Conservation (phyloP, 192 early-diverging fungal species). For the Umbelopsis isabellina region DNA sequence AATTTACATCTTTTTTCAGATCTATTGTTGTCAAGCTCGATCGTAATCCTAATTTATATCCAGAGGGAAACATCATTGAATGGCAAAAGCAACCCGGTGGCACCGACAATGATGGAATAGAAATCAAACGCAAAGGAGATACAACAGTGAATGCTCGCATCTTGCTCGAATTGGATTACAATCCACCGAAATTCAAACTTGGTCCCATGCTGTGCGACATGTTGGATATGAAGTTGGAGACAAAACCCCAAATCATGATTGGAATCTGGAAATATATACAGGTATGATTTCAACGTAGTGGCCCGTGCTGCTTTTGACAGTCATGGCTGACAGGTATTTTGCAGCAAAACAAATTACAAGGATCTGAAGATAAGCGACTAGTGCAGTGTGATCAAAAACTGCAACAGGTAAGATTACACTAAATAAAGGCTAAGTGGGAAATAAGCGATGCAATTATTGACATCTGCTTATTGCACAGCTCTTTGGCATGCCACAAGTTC, state of each 20-base stretch:
- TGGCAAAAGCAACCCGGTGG: constrained; percentile 58
- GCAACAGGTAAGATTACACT: constrained; percentile 52
- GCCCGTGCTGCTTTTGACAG: background rate
- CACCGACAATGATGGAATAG: constrained; percentile 82
- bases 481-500: constrained; percentile 65
- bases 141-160: constrained; percentile 81
- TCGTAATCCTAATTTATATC: constrained; percentile 74
- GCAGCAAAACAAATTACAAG: constrained; percentile 86
- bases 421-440: background rate
- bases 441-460: background rate
- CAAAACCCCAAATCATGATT: constrained; percentile 75
- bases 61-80: constrained; percentile 81
- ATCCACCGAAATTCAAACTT: constrained; percentile 82
- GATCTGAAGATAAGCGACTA: constrained; percentile 83
- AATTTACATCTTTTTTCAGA: constrained; percentile 87
- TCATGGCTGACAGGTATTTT: background rate
- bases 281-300: constrained; percentile 39
- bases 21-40: constrained; percentile 85
- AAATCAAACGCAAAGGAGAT: constrained; percentile 92
- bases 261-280: constrained; percentile 97
- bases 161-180: constrained; percentile 75
- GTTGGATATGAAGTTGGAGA: constrained; percentile 78
- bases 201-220: constrained; percentile 72
- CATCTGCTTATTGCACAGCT: constrained; percentile 48
- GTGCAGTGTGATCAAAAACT: constrained; percentile 85